These are phyloP conservation scores for Eucalyptus decipiens DNA, from an alignment of 345 rosid genomes.

Conservation along the genomic window DNA sequence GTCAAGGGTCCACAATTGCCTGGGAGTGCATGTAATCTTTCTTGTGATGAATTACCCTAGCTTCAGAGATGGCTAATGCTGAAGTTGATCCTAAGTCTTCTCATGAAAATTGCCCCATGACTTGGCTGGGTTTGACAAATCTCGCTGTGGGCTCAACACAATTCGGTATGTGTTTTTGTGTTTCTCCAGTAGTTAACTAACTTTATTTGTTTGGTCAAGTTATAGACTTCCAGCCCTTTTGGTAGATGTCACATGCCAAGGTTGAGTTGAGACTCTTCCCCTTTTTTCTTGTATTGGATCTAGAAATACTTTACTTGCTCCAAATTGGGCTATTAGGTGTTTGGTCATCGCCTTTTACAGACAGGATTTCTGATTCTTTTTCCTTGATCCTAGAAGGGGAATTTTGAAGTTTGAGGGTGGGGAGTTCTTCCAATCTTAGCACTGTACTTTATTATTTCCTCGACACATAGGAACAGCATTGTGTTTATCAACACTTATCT, in stretches of 20 bases:
- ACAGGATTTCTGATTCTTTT: background rate
- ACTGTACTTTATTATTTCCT: background rate
- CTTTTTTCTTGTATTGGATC: background rate
- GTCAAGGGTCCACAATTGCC: constrained; percentile 17
- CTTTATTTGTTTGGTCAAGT: background rate
- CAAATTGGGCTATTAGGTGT: background rate
- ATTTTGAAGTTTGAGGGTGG: background rate
- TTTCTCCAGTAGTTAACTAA: background rate
- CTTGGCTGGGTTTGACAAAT: constrained; percentile 69
- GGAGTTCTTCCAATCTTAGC: background rate
- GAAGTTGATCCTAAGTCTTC: background rate
- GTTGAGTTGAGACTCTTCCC: background rate
- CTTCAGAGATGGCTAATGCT: constrained; percentile 2
- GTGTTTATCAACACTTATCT: background rate
- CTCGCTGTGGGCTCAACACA: constrained; percentile 49
- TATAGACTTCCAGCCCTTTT: background rate
- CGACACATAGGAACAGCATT: background rate
- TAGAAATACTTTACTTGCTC: background rate
- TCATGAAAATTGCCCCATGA: constrained; percentile 18
- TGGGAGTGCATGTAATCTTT: background rate
- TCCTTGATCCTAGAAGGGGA: background rate
- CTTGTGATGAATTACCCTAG: constrained; percentile 1
- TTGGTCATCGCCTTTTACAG: background rate
- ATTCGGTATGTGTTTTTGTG: constrained; percentile 21
- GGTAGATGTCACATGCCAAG: background rate